A percentile compares a stretch with the other conserved stretches of the same genome.
Evolutionary conservation across 225 moss, liverwort and hornwort genomes (phyloP).

Genomic region (Asterella californica): DNA sequence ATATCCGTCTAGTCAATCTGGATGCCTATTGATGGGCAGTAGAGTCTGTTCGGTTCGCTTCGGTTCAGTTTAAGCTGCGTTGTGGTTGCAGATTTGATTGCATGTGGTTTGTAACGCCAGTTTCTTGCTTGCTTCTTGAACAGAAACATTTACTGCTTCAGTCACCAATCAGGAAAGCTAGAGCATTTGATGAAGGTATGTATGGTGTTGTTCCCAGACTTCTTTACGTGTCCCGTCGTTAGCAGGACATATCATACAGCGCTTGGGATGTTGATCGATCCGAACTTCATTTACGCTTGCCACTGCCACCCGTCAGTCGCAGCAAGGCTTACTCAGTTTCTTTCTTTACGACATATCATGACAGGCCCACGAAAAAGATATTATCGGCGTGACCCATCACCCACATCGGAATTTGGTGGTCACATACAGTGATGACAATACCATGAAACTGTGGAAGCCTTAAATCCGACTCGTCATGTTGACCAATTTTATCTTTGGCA

Average conservation of each 20-base stretch:
- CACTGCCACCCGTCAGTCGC: not conserved
- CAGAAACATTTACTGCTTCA: slow-evolving; percentile 98
- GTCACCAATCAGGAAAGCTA: slow-evolving; percentile 92
- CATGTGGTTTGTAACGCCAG: not conserved
- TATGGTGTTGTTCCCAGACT: not conserved
- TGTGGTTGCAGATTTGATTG: not conserved
- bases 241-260: not conserved
- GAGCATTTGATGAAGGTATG: slow-evolving; percentile 95
- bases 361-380: slow-evolving; percentile 97
- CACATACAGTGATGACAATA: slow-evolving; percentile 92
- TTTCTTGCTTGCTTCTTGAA: not conserved
- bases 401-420: slow-evolving; percentile 93
- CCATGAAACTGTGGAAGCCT: slow-evolving; percentile 99
- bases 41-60: not conserved
- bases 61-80: not conserved
- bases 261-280: not conserved
- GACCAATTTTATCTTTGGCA: not conserved
- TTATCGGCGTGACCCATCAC: slow-evolving; percentile 97
- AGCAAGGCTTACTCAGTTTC: not conserved
- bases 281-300: not conserved
- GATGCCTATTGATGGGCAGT: not conserved
- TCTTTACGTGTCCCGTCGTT: not conserved
- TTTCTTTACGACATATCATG: not conserved
- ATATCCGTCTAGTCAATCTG: not conserved
- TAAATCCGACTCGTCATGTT: slow-evolving; percentile 25